Conservation (phyloP, 306 rosid species). For the Delonix regia region DNA sequence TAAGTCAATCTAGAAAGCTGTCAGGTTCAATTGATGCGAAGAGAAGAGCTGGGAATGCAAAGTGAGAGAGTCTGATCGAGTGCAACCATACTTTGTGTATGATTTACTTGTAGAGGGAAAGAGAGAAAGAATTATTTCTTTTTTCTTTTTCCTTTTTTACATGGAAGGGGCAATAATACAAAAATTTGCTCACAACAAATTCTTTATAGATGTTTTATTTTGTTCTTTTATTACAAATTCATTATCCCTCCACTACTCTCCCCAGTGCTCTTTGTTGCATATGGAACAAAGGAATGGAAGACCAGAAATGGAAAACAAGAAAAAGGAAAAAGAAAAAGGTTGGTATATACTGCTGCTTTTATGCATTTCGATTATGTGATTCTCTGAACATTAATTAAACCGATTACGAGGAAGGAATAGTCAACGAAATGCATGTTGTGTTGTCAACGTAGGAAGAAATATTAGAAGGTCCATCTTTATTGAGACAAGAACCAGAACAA, state of each 20-base stretch:
- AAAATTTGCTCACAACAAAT: not conserved
- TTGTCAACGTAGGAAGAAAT: not conserved
- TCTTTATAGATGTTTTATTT: not conserved
- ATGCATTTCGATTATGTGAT: not conserved
- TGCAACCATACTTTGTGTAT: conserved; percentile 36
- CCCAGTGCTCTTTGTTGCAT: not conserved
- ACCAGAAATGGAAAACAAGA: not conserved
- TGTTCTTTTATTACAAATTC: not conserved
- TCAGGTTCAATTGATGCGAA: conserved; percentile 52
- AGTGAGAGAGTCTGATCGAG: conserved; percentile 42
- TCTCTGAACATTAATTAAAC: not conserved
- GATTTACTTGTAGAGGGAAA: conserved; percentile 36
- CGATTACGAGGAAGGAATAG: not conserved
- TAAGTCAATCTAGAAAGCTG: conserved; percentile 49
- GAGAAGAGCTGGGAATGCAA: conserved; percentile 57
- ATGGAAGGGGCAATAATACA: conserved; percentile 38
- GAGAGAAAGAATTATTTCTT: not conserved
- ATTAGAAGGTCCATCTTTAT: not conserved
- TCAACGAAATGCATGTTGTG: not conserved
- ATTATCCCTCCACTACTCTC: not conserved
- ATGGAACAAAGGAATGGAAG: not conserved
- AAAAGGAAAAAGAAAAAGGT: too few species aligned
- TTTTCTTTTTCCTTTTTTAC: not conserved
- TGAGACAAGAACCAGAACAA: conserved; percentile 10
- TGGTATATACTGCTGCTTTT: not conserved